phyloP scores from a whole-genome alignment of 2,329 filamentous ascomycete genomes.

The Alternaria arbusti region DNA sequence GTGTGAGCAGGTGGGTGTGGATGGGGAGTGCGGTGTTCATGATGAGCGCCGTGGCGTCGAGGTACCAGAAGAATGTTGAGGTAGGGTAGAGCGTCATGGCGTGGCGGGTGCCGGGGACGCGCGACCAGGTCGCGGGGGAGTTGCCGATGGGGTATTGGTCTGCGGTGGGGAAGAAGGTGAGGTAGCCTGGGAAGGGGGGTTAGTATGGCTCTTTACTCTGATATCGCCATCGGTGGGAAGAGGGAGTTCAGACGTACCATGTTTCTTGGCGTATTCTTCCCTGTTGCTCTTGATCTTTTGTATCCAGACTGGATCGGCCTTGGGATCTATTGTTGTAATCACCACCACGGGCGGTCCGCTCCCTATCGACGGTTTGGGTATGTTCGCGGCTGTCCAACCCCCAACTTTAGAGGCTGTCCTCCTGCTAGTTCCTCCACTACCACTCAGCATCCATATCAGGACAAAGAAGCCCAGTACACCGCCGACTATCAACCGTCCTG shows the following conservation, averaged over 20 bases:
- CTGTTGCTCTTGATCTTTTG: slow-evolving; percentile 81
- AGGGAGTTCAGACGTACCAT: slow-evolving; percentile 63
- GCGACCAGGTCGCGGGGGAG: slow-evolving; percentile 69
- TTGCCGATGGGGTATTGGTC: slow-evolving; percentile 75
- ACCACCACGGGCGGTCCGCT: slow-evolving; percentile 69
- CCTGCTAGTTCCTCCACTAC: slow-evolving; percentile 28
- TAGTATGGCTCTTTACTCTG: neutral
- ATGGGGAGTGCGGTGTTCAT: slow-evolving; percentile 79
- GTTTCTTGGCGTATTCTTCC: slow-evolving; percentile 80
- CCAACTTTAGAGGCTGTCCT: slow-evolving; percentile 12
- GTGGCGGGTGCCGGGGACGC: slow-evolving; percentile 85
- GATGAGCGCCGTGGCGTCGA: slow-evolving; percentile 84
- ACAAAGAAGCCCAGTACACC: slow-evolving; percentile 63
- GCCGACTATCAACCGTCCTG: slow-evolving; percentile 64
- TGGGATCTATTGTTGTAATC: slow-evolving; percentile 81
- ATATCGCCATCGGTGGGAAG: neutral
- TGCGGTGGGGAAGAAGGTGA: slow-evolving; percentile 79
- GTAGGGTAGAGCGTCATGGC: slow-evolving; percentile 82
- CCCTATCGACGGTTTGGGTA: slow-evolving; percentile 48
- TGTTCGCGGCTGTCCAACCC: slow-evolving; percentile 18
- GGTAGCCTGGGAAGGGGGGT: slow-evolving; percentile 69
- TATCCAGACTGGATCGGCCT: slow-evolving; percentile 70
- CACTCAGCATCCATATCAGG: slow-evolving; percentile 46
- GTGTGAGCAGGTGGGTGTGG: slow-evolving; percentile 72
- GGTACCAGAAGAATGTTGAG: slow-evolving; percentile 82